Evolutionary conservation across 192 early-diverging fungal species (phyloP).

Genomic region (Coemansia sp.): DNA sequence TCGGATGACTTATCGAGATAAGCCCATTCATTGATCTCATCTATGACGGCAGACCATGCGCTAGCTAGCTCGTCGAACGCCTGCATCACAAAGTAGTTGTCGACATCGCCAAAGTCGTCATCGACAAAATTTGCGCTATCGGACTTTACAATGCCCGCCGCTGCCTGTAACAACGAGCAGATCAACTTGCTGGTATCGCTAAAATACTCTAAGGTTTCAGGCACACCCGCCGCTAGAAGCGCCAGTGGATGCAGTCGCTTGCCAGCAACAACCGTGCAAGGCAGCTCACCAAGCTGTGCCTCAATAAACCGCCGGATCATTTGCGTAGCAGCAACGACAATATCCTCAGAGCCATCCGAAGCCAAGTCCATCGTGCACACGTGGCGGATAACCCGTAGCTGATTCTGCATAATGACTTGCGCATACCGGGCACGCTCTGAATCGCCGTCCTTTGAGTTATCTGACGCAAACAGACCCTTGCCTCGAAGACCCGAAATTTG

Average conservation of each 20-base stretch:
- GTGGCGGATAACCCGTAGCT: slow-evolving; percentile 49
- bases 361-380: slow-evolving; percentile 48
- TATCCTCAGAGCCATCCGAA: slow-evolving; percentile 43
- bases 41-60: slow-evolving; percentile 49
- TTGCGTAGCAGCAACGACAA: slow-evolving; percentile 51
- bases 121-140: slow-evolving; percentile 35
- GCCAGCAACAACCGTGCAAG: slow-evolving; percentile 21
- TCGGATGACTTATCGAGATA: slow-evolving; percentile 26
- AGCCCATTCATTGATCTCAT: slow-evolving; percentile 42
- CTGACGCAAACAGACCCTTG: slow-evolving; percentile 34
- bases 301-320: slow-evolving; percentile 56
- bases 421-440: slow-evolving; percentile 41
- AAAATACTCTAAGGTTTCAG: slow-evolving; percentile 52
- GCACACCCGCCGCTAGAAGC: slow-evolving; percentile 35
- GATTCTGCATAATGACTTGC: slow-evolving; percentile 41
- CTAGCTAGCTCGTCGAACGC: slow-evolving; percentile 57
- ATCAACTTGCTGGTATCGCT: slow-evolving; percentile 51
- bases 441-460: slow-evolving; percentile 25
- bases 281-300: slow-evolving; percentile 46
- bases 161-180: slow-evolving; percentile 43
- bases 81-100: slow-evolving; percentile 59
- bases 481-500: slow-evolving; percentile 53
- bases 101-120: slow-evolving; percentile 55
- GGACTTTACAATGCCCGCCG: slow-evolving; percentile 36
- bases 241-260: slow-evolving; percentile 40